Evolutionary conservation across 2,329 filamentous ascomycete genomes (phyloP).

Genomic region (Monosporascus ibericus): DNA sequence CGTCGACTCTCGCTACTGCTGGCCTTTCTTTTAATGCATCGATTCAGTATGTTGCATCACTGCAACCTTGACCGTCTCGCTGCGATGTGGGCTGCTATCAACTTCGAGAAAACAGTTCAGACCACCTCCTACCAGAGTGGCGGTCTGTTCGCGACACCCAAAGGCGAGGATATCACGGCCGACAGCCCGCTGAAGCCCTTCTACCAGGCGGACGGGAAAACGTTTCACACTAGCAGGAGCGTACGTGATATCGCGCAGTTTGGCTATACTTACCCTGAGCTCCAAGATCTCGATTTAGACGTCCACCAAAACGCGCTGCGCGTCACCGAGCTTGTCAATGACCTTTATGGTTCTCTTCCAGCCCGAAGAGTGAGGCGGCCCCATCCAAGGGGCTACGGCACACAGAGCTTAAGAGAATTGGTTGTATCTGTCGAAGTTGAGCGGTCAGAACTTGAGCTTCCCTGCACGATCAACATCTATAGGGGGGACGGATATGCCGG

Average conservation of each 20-base stretch:
- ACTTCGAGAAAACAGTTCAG: slow-evolving; percentile 27
- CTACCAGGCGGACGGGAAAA: slow-evolving; percentile 28
- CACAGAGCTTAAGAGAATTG: slow-evolving; percentile 21
- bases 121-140: slow-evolving; percentile 19
- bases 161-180: slow-evolving; percentile 34
- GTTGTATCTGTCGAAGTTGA: slow-evolving; percentile 31
- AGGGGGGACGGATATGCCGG: slow-evolving; percentile 24
- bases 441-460: slow-evolving; percentile 30
- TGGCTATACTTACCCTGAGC: slow-evolving; percentile 36
- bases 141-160: slow-evolving; percentile 34
- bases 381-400: background rate
- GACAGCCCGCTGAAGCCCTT: slow-evolving; percentile 46
- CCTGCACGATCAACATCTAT: slow-evolving; percentile 30
- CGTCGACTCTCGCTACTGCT: background rate
- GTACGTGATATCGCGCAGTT: slow-evolving; percentile 25
- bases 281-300: slow-evolving; percentile 45
- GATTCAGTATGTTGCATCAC: slow-evolving; percentile 41
- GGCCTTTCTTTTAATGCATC: background rate
- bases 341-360: slow-evolving; percentile 34
- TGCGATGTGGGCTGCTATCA: slow-evolving; percentile 40
- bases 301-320: slow-evolving; percentile 52
- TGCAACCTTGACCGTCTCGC: slow-evolving; percentile 56
- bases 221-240: slow-evolving; percentile 36
- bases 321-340: slow-evolving; percentile 54
- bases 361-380: background rate